Evolutionary conservation across 441 rosid species (phyloP).

Genomic region (Populus hybrid): DNA sequence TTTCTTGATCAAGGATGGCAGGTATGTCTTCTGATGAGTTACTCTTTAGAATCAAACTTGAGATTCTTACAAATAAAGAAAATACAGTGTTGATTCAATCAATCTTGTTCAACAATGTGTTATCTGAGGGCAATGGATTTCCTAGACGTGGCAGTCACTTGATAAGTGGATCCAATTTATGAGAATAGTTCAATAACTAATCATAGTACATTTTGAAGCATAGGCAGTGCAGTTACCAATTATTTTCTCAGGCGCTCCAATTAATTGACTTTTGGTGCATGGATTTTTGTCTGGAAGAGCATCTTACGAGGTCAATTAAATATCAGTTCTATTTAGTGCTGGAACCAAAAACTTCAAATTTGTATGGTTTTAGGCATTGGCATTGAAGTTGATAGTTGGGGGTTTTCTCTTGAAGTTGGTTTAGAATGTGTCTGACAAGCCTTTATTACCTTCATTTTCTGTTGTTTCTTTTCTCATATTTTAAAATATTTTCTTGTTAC

Average conservation of each 20-base stretch:
- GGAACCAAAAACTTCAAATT: not conserved
- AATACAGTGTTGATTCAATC: not conserved
- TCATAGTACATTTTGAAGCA: not conserved
- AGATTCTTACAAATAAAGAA: not conserved
- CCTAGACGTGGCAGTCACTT: not conserved
- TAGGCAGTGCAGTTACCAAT: not conserved
- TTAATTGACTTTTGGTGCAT: not conserved
- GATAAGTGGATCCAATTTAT: not conserved
- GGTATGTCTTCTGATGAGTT: constrained; percentile 44
- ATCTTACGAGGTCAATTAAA: not conserved
- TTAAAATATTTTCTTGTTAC: constrained; percentile 9
- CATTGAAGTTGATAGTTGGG: too few relatives aligned
- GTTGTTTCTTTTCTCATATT: not conserved
- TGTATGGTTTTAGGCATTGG: not conserved
- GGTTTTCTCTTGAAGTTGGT: not conserved
- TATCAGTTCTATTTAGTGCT: not conserved
- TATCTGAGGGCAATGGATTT: not conserved
- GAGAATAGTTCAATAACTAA: not conserved
- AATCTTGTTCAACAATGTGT: not conserved
- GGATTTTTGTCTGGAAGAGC: not conserved
- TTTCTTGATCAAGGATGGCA: constrained; percentile 94
- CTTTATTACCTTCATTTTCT: not conserved
- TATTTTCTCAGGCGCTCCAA: not conserved
- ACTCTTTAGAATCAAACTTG: constrained; percentile 13
- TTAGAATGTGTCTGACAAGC: not conserved